These are phyloP conservation scores for Lantana camara DNA, from an alignment of 257 asterid species.

Conservation along the genomic window DNA sequence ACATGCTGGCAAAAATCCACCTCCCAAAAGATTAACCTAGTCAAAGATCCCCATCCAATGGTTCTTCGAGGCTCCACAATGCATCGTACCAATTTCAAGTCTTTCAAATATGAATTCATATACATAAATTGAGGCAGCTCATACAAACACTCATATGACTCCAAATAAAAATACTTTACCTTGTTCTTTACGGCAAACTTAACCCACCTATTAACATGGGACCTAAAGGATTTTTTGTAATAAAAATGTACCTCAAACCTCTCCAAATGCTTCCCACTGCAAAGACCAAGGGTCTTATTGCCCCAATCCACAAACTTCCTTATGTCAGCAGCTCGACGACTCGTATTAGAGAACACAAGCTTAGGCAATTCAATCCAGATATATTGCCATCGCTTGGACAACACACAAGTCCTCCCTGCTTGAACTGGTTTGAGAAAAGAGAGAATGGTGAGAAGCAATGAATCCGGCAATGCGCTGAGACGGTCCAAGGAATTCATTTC, in stretches of 20 bases:
- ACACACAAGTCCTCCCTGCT: too few species aligned
- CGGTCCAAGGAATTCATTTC: too few species aligned
- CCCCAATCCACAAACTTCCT: not conserved
- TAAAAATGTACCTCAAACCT: not conserved
- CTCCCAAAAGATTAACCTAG: not conserved
- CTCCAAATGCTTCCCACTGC: not conserved
- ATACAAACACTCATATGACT: not conserved
- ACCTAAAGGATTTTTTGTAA: not conserved
- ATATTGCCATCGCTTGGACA: too few species aligned
- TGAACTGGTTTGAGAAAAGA: too few species aligned
- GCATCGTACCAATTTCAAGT: not conserved
- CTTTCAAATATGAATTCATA: not conserved
- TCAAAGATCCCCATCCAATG: slow-evolving; percentile 21
- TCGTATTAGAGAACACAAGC: too few species aligned
- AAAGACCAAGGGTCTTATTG: not conserved
- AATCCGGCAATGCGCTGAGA: too few species aligned
- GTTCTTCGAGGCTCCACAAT: not conserved
- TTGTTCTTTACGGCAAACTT: slow-evolving; percentile 13
- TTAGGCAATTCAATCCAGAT: too few species aligned
- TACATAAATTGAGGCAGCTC: slow-evolving; percentile 1
- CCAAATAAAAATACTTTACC: slow-evolving; percentile 12
- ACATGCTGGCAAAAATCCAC: not conserved
- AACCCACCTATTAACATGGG: slow-evolving; percentile 14
- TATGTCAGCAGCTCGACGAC: too few species aligned
- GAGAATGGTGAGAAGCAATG: too few species aligned